These are phyloP conservation scores for Plantago coronopus DNA, from an alignment of 305 asterid genomes.

Conservation along the genomic window DNA sequence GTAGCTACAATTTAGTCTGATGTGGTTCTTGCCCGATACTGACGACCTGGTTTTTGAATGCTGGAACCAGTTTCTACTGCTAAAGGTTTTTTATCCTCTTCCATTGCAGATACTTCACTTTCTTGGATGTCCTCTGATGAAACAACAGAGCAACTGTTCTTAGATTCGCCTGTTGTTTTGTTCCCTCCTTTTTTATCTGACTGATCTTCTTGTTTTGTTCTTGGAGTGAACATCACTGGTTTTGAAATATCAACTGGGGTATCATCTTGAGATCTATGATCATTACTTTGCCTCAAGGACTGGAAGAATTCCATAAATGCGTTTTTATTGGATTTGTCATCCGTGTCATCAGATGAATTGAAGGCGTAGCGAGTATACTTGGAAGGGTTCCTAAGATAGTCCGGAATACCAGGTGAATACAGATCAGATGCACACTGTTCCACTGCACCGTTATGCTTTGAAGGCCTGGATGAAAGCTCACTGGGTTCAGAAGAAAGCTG, in stretches of 20 bases:
- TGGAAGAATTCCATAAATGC: conserved; percentile 57
- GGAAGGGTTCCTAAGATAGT: conserved; percentile 71
- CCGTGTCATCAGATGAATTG: conserved; percentile 47
- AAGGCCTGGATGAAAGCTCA: not conserved
- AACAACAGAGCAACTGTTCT: conserved; percentile 38
- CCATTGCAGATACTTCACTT: conserved; percentile 48
- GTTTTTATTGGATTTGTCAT: conserved; percentile 55
- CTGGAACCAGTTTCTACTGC: conserved; percentile 25
- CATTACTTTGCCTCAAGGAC: conserved; percentile 35
- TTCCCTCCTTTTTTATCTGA: conserved; percentile 22
- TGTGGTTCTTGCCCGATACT: conserved; percentile 45
- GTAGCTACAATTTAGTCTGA: too few species aligned
- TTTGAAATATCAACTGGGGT: conserved; percentile 37
- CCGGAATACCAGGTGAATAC: conserved; percentile 44
- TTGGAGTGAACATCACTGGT: conserved; percentile 49
- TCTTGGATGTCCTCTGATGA: conserved; percentile 39
- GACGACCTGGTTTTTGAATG: conserved; percentile 46
- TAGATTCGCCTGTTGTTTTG: conserved; percentile 20
- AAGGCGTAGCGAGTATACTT: conserved; percentile 66
- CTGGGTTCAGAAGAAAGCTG: not conserved
- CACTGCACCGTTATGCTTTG: not conserved
- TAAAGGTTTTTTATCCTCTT: conserved; percentile 42
- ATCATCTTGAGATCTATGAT: conserved; percentile 25
- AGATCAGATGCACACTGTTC: conserved; percentile 28
- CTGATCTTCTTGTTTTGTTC: conserved; percentile 31